Conservation (phyloP, 2,329 filamentous ascomycete species). For the Aureobasidium sp. region DNA sequence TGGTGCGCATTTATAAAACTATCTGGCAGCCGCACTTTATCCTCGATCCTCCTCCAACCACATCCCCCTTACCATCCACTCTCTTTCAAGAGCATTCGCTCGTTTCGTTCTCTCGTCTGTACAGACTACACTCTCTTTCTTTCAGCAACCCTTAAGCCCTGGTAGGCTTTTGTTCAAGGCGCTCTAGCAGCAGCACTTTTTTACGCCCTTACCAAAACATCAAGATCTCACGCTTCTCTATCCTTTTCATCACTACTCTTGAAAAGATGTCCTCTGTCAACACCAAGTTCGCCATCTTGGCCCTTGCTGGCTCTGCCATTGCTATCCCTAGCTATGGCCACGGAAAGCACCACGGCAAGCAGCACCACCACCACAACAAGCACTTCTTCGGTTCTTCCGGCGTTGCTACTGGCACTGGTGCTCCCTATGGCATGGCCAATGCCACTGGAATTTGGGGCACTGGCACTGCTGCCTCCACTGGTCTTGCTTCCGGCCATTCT, state of each 20-base stretch:
- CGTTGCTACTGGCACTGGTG: conserved; percentile 19
- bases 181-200: conserved; percentile 34
- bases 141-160: conserved; percentile 31
- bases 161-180: conserved; percentile 33
- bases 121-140: conserved; percentile 30
- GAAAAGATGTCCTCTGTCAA: conserved; percentile 29
- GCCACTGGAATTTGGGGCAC: conserved; percentile 21
- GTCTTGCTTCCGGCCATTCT: conserved; percentile 1
- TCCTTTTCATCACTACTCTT: conserved; percentile 15
- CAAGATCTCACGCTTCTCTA: conserved; percentile 19
- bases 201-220: not conserved
- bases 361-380: conserved; percentile 24
- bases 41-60: conserved; percentile 4
- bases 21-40: conserved; percentile 2
- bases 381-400: conserved; percentile 22
- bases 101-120: conserved; percentile 31
- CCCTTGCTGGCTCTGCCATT: conserved; percentile 34
- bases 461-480: conserved; percentile 22
- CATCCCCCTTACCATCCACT: conserved; percentile 21
- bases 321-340: conserved; percentile 29
- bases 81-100: conserved; percentile 35
- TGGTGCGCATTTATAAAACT: not conserved
- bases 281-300: conserved; percentile 37
- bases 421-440: conserved; percentile 25
- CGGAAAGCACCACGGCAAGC: conserved; percentile 20